These are phyloP conservation scores for Trichoderma oligosporum DNA, from an alignment of 2,329 filamentous ascomycete genomes.

Conservation along the genomic window DNA sequence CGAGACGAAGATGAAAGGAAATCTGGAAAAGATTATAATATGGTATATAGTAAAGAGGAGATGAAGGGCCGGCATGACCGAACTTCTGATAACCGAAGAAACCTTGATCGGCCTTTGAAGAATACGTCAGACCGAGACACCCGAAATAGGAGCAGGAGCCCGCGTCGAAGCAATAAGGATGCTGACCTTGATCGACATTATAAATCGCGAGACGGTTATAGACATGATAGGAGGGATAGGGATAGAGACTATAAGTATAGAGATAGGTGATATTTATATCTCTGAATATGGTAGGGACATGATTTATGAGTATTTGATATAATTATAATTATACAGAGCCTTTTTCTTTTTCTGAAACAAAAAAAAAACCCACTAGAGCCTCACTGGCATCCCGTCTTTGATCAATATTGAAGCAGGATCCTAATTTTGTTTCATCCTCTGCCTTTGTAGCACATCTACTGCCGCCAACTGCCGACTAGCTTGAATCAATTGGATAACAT, in stretches of 20 bases:
- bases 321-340: neutral
- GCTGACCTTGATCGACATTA: slow-evolving; percentile 25
- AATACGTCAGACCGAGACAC: neutral
- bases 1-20: slow-evolving; percentile 57
- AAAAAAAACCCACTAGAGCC: too few relatives aligned
- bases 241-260: slow-evolving; percentile 50
- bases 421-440: neutral
- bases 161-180: slow-evolving; percentile 33
- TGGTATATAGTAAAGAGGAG: slow-evolving; percentile 77
- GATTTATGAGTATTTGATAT: neutral
- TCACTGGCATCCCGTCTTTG: too few relatives aligned
- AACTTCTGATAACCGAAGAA: slow-evolving; percentile 14
- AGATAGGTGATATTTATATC: neutral
- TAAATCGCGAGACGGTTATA: slow-evolving; percentile 26
- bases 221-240: slow-evolving; percentile 28
- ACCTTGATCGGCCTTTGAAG: neutral
- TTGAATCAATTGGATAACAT: slow-evolving; percentile 86
- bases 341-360: too few relatives aligned
- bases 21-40: slow-evolving; percentile 58
- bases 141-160: slow-evolving; percentile 45
- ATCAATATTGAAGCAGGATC: neutral
- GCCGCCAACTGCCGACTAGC: slow-evolving; percentile 87
- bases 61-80: slow-evolving; percentile 48
- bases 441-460: slow-evolving; percentile 33
- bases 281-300: neutral